A percentile compares a stretch with the other conserved stretches of the same genome.
phyloP scores from a whole-genome alignment of 1,284 basidiomycete genomes.

The Schizopora paradoxa region DNA sequence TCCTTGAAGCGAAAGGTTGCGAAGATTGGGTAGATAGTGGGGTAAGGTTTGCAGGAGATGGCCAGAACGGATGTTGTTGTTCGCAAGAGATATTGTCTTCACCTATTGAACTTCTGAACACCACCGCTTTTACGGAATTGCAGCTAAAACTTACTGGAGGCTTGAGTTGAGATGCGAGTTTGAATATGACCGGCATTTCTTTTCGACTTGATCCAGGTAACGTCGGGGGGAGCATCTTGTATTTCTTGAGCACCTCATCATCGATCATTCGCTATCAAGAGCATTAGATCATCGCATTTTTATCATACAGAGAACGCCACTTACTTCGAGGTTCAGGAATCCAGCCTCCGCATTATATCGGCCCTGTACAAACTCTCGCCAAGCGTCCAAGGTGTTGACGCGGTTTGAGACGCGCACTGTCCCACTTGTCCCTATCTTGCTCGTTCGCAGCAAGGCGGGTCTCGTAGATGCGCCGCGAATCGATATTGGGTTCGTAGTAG shows the following conservation, averaged over 20 bases:
- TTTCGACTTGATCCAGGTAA: conserved; percentile 48
- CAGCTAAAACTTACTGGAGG: conserved; percentile 52
- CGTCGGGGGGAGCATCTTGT: conserved; percentile 66
- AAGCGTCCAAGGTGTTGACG: conserved; percentile 50
- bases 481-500: conserved; percentile 41
- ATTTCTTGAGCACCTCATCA: conserved; percentile 65
- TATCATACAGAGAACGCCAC: conserved; percentile 22
- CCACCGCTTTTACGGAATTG: conserved; percentile 2
- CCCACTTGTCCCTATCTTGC: conserved; percentile 32
- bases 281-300: conserved; percentile 10
- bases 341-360: conserved; percentile 63
- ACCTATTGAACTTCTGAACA: conserved; percentile 39
- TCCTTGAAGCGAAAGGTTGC: conserved; percentile 77
- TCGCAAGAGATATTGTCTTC: conserved; percentile 70
- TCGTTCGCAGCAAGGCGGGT: conserved; percentile 43
- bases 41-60: conserved; percentile 50
- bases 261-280: conserved; percentile 49
- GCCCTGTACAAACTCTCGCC: conserved; percentile 64
- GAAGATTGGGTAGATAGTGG: conserved; percentile 66
- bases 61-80: conserved; percentile 46
- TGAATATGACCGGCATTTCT: conserved; percentile 80
- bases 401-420: conserved; percentile 7
- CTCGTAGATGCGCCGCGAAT: conserved; percentile 52
- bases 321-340: conserved; percentile 78
- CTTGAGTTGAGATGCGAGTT: conserved; percentile 72